Evolutionary conservation across 1,284 basidiomycete genomes (phyloP).

Genomic region (Vanrija humicola): DNA sequence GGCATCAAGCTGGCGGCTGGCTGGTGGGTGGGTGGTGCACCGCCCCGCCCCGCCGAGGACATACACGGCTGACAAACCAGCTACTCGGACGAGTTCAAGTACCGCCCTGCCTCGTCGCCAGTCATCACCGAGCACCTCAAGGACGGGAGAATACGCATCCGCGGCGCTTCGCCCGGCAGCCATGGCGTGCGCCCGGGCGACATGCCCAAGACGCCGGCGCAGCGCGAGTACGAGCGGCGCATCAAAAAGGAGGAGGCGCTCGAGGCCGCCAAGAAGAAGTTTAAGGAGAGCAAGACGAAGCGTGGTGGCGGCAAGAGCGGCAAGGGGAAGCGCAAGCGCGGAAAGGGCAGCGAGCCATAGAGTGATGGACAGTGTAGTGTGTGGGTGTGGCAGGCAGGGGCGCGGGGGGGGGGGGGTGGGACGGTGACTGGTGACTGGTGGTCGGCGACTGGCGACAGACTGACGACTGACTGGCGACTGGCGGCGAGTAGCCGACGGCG

Average conservation of each 20-base stretch:
- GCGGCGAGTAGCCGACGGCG: too few species aligned
- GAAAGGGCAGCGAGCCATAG: too few species aligned
- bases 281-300: constrained; percentile 24
- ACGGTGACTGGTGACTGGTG: too few species aligned
- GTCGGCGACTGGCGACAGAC: too few species aligned
- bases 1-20: not conserved
- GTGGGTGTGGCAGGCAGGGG: too few species aligned
- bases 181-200: constrained; percentile 41
- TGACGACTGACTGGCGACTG: too few species aligned
- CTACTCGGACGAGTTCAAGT: constrained; percentile 50
- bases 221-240: constrained; percentile 28
- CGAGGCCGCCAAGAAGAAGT: constrained; percentile 33
- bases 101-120: constrained; percentile 49
- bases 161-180: constrained; percentile 47
- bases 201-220: constrained; percentile 34
- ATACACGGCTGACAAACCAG: constrained; percentile 16
- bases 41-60: not conserved
- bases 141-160: constrained; percentile 46
- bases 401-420: too few species aligned
- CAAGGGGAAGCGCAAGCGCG: not conserved
- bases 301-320: constrained; percentile 10
- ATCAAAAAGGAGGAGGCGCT: constrained; percentile 34
- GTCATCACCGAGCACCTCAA: constrained; percentile 49
- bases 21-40: not conserved
- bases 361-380: too few species aligned